Base-by-base conservation (phyloP, 495 filamentous ascomycete species). In the Penicillium daleae region DNA sequence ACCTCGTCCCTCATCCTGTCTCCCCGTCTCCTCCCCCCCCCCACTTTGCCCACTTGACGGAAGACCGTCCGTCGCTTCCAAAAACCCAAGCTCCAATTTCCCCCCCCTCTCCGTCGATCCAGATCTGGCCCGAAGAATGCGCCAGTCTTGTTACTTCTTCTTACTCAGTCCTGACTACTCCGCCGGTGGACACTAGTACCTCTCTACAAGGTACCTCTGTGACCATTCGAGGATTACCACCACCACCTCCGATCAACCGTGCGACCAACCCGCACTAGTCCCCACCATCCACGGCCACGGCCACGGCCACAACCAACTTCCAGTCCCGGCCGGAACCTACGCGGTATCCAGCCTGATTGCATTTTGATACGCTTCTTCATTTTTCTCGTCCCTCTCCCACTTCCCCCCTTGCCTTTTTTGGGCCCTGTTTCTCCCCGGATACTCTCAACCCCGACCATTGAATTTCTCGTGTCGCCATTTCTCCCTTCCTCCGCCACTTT, bases 121-220 rank as follows among this genome's bases (percentile, higher is more conserved):
- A 69, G 62, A 68, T 72, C 67, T 64, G 62, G 70, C 66, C 67
- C 70, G 64, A 72, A 67, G 67, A 57, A 31, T 15, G 29, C 60
- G 22, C 44, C 6, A 21, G 6, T 17, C 19, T 7, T 15, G 13
- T 5, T 44, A 39, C 35, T 17, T 13, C 13, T 5, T 0, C 10
- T 12, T 39, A 3, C 12, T 39, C 35, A 17, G 35, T 39, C 5
- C 35, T 17, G 35, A 39, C 35, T 15, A 39, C 3, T 31, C 29
- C 29, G 29, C 7, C 29, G 3, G 7, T 7, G n/a, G n/a, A n/a
- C n/a, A n/a, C 6, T n/a, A 46, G 42, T 46, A 24, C 26, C 24
- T 29, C n/a, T n/a, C n/a, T n/a, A n/a, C n/a, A 19, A 46, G 40
- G 40, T 46, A 46, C 40, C 19, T 22, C 9, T 10, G 4, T 10